Conservation (phyloP, 805 yeast species). For the Lipomyces yamanashiensis region DNA sequence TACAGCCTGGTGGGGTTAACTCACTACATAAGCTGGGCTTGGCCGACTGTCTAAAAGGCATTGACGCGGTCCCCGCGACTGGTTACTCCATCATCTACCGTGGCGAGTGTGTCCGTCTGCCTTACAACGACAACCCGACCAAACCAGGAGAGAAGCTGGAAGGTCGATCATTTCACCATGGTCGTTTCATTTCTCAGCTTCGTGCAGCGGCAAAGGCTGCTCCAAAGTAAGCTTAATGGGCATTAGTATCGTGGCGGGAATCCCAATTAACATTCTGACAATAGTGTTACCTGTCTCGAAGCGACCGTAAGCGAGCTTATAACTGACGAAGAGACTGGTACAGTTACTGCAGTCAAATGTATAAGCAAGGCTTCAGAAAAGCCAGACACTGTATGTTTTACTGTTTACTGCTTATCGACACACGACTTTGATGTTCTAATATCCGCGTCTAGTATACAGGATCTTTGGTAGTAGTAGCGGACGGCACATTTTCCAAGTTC, state of each 20-base stretch:
- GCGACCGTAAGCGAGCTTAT: slow-evolving; percentile 79
- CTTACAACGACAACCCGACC: slow-evolving; percentile 58
- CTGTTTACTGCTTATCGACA: background rate
- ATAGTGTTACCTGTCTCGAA: slow-evolving; percentile 74
- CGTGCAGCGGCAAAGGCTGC: slow-evolving; percentile 71
- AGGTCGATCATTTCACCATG: slow-evolving; percentile 94
- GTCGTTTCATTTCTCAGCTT: slow-evolving; percentile 78
- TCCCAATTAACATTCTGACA: background rate
- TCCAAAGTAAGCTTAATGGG: slow-evolving; percentile 42
- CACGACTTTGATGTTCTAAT: background rate
- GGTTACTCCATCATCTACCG: slow-evolving; percentile 83
- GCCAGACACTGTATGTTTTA: slow-evolving; percentile 45
- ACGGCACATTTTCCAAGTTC: slow-evolving; percentile 93
- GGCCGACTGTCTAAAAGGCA: slow-evolving; percentile 71
- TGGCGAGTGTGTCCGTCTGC: slow-evolving; percentile 60
- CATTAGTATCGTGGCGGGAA: background rate
- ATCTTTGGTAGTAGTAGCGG: slow-evolving; percentile 76
- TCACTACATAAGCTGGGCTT: slow-evolving; percentile 83
- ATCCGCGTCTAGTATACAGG: slow-evolving; percentile 50
- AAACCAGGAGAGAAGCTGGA: slow-evolving; percentile 44
- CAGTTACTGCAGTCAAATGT: slow-evolving; percentile 76
- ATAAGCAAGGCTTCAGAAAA: slow-evolving; percentile 43
- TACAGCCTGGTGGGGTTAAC: slow-evolving; percentile 96
- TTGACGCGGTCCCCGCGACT: slow-evolving; percentile 73
- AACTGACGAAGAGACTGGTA: slow-evolving; percentile 55